Base-by-base conservation (phyloP, 176 grass and related monocot genomes). In the Oryza brachyantha region DNA sequence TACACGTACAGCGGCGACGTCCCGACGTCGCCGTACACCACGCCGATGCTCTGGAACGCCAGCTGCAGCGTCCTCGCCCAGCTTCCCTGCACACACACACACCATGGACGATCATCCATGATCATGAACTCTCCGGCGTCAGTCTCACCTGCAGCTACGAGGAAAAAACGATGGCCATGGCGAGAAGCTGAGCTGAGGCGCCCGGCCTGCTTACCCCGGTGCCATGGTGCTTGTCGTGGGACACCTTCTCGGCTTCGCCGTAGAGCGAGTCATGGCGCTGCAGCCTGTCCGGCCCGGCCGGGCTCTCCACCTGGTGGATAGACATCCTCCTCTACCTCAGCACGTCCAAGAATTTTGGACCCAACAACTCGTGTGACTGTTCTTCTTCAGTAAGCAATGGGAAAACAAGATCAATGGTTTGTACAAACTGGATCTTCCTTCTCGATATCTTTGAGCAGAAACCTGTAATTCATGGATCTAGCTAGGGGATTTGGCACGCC, bases 1-100 rank as follows among this genome's bases (percentile, higher is more conserved):
- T 77, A 88, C 62, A 93, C 91, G 79, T 93, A 93, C 24, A 93
- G 85, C 65, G 91, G 91, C 62, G 91, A 90, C 60, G 91, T 93
- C 34, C 91, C 91, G 54, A 93, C 78, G 75, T 93, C 91, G 34
- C 91, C 88, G 61, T 93, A 93, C 42, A 93, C 88, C 1, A 93
- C 34, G 10, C 91, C 88, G 52, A 93, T 80, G 79, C 87, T 88
- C 82, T 93, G 91, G 75, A 93, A 93, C 29, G 91, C 85, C 74
- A 93, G 88, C 16, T 43, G 76, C 86, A 88, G 54, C 43, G 87
- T 89, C 50, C 34, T 27, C 25, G 39, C 31, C 87, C 87, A 89
- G 83, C 74, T 76, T 34, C 62, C 86, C 86, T 88, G 71, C 22
- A 19, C 31, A 50, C 16, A 57, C 21, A 24, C n/a, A 57, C 52